Evolutionary conservation across 805 yeast species (phyloP), one percentile per base, ranked within the genome.

Genomic region (Grigorovia jiainica): DNA sequence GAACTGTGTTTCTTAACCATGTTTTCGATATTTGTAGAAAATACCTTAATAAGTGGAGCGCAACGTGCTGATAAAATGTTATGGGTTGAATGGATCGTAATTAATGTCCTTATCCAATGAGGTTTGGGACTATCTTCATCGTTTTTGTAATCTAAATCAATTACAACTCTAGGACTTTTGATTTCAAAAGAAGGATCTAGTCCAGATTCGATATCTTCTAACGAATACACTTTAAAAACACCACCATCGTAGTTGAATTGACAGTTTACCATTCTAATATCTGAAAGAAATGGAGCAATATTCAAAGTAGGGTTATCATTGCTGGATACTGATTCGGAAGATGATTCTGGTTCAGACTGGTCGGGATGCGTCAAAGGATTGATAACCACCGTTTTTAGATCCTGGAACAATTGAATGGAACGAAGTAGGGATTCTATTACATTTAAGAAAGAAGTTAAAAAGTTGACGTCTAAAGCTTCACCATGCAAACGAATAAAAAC

Each of bases 161-260:
- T 67, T 39, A 67, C 68, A 1, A 89, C 76, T 1, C 85, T 82
- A 0, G 97, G 97, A 0, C 95, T 75, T 40, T 75, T 82, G 20
- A 89, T 61, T 21, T 68, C 72, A 13, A 89, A 65, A 0, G 83
- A 71, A 0, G 86, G 71, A 7, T 54, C 58, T 9, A 40, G 37
- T 21, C 65, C 64, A 3, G 65, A 52, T 8, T 64, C 72, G 27
- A 70, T 64, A 36, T 72, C 73, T 7, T 59, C 62, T 41, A 53
- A 47, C 0, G 68, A 58, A 27, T 51, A 61, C 10, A 70, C 53
- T 30, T 61, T 63, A 7, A 83, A 74, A 7, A 70, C 72, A 17
- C 90, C 85, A 43, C 92, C 94, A 5, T 77, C 87, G 65, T 79
- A 83, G 7, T 65, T 67, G 43, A 78, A 71, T 3, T 65, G 57